Evolutionary conservation across 106 monocot genomes (phyloP).

Genomic region (Phalaenopsis aphrodite): DNA sequence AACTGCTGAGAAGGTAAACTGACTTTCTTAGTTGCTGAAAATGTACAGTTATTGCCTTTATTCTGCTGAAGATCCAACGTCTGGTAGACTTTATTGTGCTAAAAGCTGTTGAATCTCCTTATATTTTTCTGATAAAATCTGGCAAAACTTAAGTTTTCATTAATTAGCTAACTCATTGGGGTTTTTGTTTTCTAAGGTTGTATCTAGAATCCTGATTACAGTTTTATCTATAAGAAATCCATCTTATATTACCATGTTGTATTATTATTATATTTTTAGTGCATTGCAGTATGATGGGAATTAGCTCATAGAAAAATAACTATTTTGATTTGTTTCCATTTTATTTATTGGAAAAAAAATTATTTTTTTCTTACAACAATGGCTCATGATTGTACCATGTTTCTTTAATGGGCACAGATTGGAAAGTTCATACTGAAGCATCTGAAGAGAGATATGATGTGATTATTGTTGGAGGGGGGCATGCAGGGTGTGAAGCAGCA

Average conservation of each 20-base stretch:
- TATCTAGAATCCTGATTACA: background rate
- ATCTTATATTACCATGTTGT: background rate
- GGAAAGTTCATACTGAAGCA: background rate
- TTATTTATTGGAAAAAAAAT: background rate
- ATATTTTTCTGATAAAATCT: background rate
- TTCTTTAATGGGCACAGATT: background rate
- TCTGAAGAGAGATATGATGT: conserved; percentile 81
- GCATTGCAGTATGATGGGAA: background rate
- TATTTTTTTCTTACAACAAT: background rate
- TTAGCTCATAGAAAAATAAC: background rate
- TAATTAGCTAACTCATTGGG: background rate
- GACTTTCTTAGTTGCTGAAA: background rate
- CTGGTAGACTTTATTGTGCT: background rate
- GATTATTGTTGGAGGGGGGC: conserved; percentile 95
- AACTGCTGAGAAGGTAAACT: background rate
- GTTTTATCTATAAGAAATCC: background rate
- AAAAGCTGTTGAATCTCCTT: background rate
- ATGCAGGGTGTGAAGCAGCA: conserved; percentile 98
- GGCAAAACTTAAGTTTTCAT: background rate
- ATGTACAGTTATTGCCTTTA: background rate
- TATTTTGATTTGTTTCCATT: background rate
- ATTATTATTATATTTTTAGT: background rate
- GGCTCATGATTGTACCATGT: background rate
- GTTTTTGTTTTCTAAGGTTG: background rate
- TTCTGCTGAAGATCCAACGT: background rate